Evolutionary conservation across 768 basidiomycete genomes (phyloP).

Genomic region (Naganishia kalamii): DNA sequence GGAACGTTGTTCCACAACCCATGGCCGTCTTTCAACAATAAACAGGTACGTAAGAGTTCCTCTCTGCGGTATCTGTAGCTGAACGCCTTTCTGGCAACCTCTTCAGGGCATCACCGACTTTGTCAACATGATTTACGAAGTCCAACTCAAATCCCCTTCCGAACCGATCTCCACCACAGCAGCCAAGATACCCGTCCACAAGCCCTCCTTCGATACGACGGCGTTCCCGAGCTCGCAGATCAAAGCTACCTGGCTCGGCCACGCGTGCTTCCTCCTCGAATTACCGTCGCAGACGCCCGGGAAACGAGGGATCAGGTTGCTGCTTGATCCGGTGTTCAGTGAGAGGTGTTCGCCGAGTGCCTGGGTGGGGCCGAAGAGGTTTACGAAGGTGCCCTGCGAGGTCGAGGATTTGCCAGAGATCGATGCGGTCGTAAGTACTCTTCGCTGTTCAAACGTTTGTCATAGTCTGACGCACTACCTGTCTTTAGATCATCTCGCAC

Average conservation of each 20-base stretch:
- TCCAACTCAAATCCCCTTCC: conserved; percentile 10
- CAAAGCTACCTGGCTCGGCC: conserved; percentile 31
- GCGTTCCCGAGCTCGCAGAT: background rate
- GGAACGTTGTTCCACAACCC: conserved; percentile 37
- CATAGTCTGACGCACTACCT: background rate
- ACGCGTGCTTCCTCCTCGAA: conserved; percentile 48
- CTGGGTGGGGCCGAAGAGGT: conserved; percentile 27
- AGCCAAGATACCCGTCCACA: conserved; percentile 6
- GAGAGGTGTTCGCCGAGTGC: conserved; percentile 41
- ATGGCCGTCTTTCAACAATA: conserved; percentile 32
- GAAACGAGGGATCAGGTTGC: conserved; percentile 40
- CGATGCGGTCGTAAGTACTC: conserved; percentile 52
- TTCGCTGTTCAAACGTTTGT: background rate
- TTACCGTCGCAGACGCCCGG: conserved; percentile 29
- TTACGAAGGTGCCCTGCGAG: conserved; percentile 50
- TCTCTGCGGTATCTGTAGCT: too few species aligned
- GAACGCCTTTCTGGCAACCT: too few species aligned
- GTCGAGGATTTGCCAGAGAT: conserved; percentile 58
- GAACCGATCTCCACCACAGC: background rate
- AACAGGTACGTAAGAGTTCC: conserved; percentile 23
- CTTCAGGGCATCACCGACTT: conserved; percentile 1
- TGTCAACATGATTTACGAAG: conserved; percentile 16
- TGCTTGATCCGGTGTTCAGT: conserved; percentile 47
- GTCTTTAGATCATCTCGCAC: conserved; percentile 53
- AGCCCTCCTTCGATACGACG: background rate